Conservation (phyloP, 441 rosid species). For the Omphalea diandra region DNA sequence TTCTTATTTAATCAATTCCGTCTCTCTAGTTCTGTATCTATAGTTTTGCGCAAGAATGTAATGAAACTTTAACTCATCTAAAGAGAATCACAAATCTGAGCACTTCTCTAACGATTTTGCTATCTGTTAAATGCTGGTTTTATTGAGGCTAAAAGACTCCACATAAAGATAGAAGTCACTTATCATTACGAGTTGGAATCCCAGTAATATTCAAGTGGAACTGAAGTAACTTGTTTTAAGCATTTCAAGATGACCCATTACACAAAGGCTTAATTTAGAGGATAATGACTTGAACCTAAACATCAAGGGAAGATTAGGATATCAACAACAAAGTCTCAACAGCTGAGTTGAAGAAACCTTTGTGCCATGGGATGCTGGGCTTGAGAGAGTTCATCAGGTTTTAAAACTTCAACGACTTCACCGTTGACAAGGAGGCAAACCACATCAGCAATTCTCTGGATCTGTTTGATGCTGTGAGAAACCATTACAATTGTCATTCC, state of each 20-base stretch:
- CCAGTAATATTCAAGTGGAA: too few species aligned
- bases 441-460: slow-evolving; percentile 74
- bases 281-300: background rate
- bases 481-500: slow-evolving; percentile 69
- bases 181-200: too few species aligned
- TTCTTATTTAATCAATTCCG: too few species aligned
- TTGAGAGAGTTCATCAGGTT: slow-evolving; percentile 58
- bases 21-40: too few species aligned
- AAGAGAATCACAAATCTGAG: too few species aligned
- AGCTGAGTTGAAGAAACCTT: slow-evolving; percentile 65
- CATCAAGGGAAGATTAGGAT: background rate
- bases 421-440: slow-evolving; percentile 80
- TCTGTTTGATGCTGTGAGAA: slow-evolving; percentile 88
- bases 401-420: slow-evolving; percentile 66
- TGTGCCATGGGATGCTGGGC: slow-evolving; percentile 83
- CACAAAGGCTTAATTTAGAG: background rate
- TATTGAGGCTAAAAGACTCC: too few species aligned
- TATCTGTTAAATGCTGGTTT: too few species aligned
- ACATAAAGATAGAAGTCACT: background rate
- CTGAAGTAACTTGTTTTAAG: background rate
- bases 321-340: slow-evolving; percentile 25
- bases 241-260: background rate
- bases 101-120: too few species aligned
- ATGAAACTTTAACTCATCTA: too few species aligned
- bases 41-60: too few species aligned